These are phyloP conservation scores for Melocanna baccifera DNA, from an alignment of 176 grass and related monocot genomes.

Conservation along the genomic window DNA sequence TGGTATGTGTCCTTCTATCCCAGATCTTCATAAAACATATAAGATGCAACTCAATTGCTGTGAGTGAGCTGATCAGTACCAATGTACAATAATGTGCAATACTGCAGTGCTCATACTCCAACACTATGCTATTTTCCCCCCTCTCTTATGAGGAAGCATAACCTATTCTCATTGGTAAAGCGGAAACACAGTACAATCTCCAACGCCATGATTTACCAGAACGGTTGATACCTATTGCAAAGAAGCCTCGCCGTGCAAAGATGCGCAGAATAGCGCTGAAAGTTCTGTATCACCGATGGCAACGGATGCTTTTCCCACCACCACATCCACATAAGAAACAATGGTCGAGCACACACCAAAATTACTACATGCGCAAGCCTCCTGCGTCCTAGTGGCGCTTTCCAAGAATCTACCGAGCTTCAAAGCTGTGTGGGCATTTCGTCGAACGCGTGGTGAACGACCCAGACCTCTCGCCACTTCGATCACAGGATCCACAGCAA, in stretches of 20 bases:
- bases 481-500: no score
- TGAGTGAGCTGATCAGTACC: neutral
- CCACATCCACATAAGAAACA: neutral
- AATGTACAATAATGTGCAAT: neutral
- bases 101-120: neutral
- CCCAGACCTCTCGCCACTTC: no score
- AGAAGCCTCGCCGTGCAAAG: neutral
- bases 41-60: neutral
- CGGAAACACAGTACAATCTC: neutral
- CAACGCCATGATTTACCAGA: neutral
- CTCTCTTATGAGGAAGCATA: neutral
- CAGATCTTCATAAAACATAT: neutral
- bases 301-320: neutral
- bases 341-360: neutral
- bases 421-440: conserved; percentile 5
- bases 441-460: conserved; percentile 18
- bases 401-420: neutral
- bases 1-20: neutral
- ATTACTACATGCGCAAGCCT: neutral
- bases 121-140: neutral
- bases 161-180: neutral
- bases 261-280: neutral
- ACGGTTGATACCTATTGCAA: neutral
- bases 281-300: neutral
- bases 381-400: neutral